Evolutionary conservation across 2,329 filamentous ascomycete species (phyloP).

Genomic region (Malbranchea cinnamomea): DNA sequence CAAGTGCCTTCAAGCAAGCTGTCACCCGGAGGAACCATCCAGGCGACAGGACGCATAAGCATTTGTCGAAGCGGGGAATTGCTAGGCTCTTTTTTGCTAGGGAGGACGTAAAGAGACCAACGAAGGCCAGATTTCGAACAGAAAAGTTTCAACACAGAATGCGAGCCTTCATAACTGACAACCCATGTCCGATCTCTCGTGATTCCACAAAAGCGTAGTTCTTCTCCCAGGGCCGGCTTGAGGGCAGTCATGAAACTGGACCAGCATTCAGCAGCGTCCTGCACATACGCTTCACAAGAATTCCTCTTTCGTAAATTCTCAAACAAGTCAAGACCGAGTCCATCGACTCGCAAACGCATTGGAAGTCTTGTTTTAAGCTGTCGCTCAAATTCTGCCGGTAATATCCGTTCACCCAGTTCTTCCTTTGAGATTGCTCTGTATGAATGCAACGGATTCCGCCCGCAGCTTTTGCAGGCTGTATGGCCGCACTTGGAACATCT

Average conservation of each 20-base stretch:
- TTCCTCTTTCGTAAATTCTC: constrained; percentile 8
- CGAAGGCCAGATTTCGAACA: constrained; percentile 18
- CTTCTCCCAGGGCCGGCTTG: constrained; percentile 16
- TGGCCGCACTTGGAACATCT: constrained; percentile 39
- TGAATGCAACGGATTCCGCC: constrained; percentile 37
- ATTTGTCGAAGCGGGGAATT: constrained; percentile 28
- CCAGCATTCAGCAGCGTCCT: constrained; percentile 8
- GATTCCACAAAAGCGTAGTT: constrained; percentile 20
- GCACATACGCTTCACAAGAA: constrained; percentile 2
- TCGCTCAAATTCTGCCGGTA: constrained; percentile 31
- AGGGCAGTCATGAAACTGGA: constrained; percentile 5
- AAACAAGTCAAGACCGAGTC: constrained; percentile 15
- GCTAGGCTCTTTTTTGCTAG: constrained; percentile 22
- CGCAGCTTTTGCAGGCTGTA: constrained; percentile 39
- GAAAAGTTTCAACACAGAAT: constrained; percentile 26
- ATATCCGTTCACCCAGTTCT: constrained; percentile 21
- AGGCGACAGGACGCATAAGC: constrained; percentile 32
- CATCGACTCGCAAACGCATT: constrained; percentile 23
- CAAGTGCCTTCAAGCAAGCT: constrained; percentile 28
- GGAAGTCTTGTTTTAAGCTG: constrained; percentile 29
- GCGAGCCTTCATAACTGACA: constrained; percentile 25
- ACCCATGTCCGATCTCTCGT: constrained; percentile 27
- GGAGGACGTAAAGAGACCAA: constrained; percentile 37
- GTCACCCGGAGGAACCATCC: constrained; percentile 24
- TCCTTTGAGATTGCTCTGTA: constrained; percentile 20